phyloP scores from a whole-genome alignment of 2,329 filamentous ascomycete genomes.

The Hymenoscyphus albidus region DNA sequence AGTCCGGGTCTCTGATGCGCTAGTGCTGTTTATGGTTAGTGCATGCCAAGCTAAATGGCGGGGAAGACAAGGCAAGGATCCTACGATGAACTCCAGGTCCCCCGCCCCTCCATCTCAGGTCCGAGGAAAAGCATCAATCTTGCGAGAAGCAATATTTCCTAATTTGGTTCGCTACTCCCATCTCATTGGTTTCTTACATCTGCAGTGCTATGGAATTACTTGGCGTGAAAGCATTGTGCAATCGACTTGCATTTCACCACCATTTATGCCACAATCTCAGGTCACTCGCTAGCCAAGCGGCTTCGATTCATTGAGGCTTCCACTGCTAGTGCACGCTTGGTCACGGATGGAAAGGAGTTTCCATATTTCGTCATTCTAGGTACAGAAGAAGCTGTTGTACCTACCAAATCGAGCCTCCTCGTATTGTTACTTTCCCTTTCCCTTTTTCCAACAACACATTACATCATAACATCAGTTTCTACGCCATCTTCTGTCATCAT shows the following conservation, averaged over 20 bases:
- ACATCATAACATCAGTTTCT: neutral
- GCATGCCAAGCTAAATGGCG: neutral
- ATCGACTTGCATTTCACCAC: neutral
- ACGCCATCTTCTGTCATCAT: neutral
- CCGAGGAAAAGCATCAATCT: neutral
- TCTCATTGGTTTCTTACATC: neutral
- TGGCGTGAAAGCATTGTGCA: neutral
- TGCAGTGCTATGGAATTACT: neutral
- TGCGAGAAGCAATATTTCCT: neutral
- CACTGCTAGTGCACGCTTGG: neutral
- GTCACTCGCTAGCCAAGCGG: neutral
- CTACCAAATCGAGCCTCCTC: neutral
- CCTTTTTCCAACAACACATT: neutral
- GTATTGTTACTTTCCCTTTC: neutral
- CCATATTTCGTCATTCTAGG: neutral
- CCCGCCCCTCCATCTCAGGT: neutral
- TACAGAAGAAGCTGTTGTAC: neutral
- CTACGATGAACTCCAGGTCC: too few relatives aligned
- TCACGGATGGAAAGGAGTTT: neutral
- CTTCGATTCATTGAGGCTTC: neutral
- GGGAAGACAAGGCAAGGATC: neutral
- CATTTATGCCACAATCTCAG: neutral
- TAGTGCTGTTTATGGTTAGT: neutral
- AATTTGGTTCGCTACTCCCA: neutral
- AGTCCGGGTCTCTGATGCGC: neutral